phyloP scores from a whole-genome alignment of 164 flowering plant species.

The Akebia trifoliata region DNA sequence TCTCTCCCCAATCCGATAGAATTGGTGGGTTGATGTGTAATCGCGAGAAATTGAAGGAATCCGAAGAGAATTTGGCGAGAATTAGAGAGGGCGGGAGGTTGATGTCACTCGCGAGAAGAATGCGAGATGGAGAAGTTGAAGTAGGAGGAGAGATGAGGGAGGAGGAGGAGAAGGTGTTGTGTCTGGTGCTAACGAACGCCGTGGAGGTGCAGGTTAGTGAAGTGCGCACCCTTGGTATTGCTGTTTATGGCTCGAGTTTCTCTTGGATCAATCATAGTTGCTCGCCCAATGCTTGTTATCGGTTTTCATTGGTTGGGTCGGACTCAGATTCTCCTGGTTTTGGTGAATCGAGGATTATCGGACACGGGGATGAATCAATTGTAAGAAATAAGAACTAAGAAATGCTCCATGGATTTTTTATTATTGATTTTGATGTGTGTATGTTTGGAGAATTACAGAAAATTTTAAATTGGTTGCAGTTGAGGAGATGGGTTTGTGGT shows the following conservation, averaged over 20 bases:
- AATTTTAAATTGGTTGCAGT: constrained; percentile 14
- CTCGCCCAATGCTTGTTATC: constrained; percentile 67
- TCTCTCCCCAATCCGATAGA: constrained; percentile 8
- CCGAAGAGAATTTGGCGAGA: constrained; percentile 14
- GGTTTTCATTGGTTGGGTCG: constrained; percentile 26
- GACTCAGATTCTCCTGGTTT: background rate
- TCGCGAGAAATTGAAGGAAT: constrained; percentile 19
- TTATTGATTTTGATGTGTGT: background rate
- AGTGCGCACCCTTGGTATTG: constrained; percentile 39
- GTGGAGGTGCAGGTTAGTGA: constrained; percentile 52
- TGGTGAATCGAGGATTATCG: constrained; percentile 19
- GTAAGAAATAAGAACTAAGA: background rate
- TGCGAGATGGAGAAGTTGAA: constrained; percentile 7
- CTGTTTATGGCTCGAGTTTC: constrained; percentile 49
- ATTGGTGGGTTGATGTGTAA: constrained; percentile 51
- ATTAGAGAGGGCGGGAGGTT: constrained; percentile 40
- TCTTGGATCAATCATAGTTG: constrained; percentile 89
- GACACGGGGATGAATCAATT: constrained; percentile 11
- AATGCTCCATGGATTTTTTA: background rate
- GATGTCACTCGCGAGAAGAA: constrained; percentile 34
- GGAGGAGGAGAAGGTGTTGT: constrained; percentile 41
- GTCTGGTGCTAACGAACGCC: constrained; percentile 59
- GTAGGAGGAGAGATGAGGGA: background rate
- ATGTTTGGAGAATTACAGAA: background rate
- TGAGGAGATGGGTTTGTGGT: constrained; percentile 12